Conservation (phyloP, 176 grass and related monocot species). For the Zea luxurians region DNA sequence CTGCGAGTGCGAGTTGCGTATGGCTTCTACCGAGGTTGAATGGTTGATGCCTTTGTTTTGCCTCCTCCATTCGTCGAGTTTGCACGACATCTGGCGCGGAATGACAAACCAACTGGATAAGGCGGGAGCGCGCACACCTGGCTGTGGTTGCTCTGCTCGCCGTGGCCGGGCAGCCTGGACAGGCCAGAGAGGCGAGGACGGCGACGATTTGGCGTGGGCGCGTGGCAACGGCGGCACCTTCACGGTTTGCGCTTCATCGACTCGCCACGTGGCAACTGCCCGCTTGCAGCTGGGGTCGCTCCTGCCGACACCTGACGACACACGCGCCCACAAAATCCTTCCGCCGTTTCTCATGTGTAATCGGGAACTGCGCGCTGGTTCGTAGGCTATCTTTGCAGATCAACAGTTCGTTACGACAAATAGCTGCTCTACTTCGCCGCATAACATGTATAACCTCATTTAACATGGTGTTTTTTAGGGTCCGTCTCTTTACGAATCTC, state of each 20-base stretch:
- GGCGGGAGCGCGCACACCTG: conserved; percentile 23
- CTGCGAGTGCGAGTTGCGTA: conserved; percentile 19
- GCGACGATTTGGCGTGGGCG: background rate
- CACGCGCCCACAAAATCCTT: background rate
- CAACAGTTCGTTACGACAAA: no score
- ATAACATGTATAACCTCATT: no score
- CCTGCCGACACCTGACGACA: background rate
- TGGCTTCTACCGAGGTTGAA: background rate
- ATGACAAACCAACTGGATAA: conserved; percentile 10
- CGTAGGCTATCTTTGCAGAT: no score
- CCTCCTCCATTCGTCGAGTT: background rate
- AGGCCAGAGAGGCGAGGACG: background rate
- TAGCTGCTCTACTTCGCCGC: no score
- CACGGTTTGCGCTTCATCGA: background rate
- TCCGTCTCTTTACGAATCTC: no score
- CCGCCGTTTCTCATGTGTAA: background rate
- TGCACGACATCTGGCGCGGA: no score
- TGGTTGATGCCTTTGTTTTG: background rate
- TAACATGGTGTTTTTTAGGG: no score
- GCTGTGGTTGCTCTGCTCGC: conserved; percentile 34
- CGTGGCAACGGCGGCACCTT: background rate
- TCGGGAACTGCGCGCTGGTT: no score
- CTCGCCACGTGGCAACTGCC: conserved; percentile 6
- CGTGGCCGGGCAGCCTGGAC: background rate
- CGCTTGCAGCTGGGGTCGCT: background rate